Base-by-base conservation (phyloP, 129 eudicot genomes). In the Saussurea involucrata region DNA sequence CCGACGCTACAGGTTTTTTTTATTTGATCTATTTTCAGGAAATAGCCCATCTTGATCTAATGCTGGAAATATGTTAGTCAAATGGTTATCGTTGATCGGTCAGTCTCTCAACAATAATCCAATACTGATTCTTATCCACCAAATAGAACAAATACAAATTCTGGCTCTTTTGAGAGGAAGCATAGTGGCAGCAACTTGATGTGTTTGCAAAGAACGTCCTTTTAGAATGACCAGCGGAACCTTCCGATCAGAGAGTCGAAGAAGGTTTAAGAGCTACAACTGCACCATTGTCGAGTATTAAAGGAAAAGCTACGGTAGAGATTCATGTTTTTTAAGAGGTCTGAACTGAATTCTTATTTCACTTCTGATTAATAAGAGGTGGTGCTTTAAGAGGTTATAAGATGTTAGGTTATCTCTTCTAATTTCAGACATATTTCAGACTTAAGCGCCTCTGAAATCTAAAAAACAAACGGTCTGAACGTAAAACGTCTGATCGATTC, bases 61-160 rank as follows among this genome's bases (percentile, higher is more conserved):
- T 78, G 94, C 94, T 66, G 94, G 94, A 69, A 89, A 89, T 73
- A 89, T 89, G 74, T 75, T 89, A 37, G 94, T 76, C 3, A 89
- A 84, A 77, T 89, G 94, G 94, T 74, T 89, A 21, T 80, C 87
- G 4, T 66, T 89, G 24, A 86, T 89, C 58, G 79, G 86, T 28
- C 89, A 84, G 18, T 84, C 94, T 1, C 83, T 89, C 33, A 89
- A 89, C 53, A 75, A 61, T 18, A 76, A 44, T 9, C 84, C 69
- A 66, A 69, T 63, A 80, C 42, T 34, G 80, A 68, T 68, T 61
- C 25, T 69, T 69, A 10, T 71, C 20, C 83, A 1, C 13, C 36
- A 31, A 58, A 77, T 29, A 80, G 78, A 66, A 53, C 81, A 25
- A 75, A 53, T 25, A 42, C 85, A 24, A 82, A 70, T 65, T 67